Percentiles rank a stretch among this genome's conserved stretches.
Conservation (phyloP, 768 basidiomycete genomes). For the Candolleomyces efflorescens region DNA sequence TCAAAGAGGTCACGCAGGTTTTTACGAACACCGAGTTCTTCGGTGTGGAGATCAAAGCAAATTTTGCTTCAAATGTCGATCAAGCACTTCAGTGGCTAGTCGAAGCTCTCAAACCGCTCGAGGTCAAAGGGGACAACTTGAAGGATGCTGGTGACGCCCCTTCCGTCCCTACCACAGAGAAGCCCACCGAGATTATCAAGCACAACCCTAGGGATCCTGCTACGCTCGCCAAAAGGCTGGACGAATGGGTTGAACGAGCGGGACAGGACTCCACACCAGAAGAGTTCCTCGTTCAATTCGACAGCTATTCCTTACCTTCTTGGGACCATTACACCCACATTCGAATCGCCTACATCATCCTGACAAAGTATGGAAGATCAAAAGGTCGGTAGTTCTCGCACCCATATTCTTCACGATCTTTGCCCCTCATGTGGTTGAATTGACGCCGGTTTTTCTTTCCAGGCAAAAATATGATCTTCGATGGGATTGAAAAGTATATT, state of each 20-base stretch:
- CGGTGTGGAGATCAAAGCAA: no score
- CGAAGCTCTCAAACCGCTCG: no score
- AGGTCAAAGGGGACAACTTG: no score
- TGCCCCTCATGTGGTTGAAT: no score
- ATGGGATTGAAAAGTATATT: conserved; percentile 38
- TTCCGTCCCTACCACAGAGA: no score
- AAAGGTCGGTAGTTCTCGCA: conserved; percentile 25
- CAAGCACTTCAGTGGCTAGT: no score
- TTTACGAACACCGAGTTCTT: no score
- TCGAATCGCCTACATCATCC: conserved; percentile 37
- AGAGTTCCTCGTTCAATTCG: conserved; percentile 32
- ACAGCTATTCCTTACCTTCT: conserved; percentile 27
- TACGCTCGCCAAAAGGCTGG: conserved; percentile 29
- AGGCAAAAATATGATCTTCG: conserved; percentile 44
- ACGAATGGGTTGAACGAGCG: conserved; percentile 30
- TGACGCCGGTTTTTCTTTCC: not conserved
- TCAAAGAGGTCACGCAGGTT: no score
- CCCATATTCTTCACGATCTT: not conserved
- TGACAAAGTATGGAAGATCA: conserved; percentile 36
- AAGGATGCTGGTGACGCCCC: no score
- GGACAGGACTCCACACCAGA: conserved; percentile 24
- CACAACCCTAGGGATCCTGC: conserved; percentile 15
- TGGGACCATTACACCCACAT: conserved; percentile 51
- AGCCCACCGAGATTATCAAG: no score
- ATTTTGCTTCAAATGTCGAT: no score